phyloP scores from a whole-genome alignment of 2,329 filamentous ascomycete species.

The Aureobasidium zeae region DNA sequence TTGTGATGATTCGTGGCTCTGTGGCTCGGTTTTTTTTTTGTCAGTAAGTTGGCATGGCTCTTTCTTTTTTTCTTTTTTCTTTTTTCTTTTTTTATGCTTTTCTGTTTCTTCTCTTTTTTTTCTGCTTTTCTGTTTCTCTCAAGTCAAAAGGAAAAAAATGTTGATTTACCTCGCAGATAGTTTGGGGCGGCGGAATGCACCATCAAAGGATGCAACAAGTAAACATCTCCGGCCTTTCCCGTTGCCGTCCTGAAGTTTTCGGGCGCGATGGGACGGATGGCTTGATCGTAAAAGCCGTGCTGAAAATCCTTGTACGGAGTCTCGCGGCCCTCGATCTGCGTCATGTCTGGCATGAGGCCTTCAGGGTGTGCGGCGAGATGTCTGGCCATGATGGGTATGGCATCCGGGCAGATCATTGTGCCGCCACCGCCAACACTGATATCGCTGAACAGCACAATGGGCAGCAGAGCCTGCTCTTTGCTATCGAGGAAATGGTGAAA shows the following conservation, averaged over 20 bases:
- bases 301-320: conserved; percentile 31
- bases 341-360: conserved; percentile 58
- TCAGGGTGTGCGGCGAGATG: conserved; percentile 47
- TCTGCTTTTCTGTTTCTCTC: too few species aligned
- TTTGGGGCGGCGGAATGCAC: conserved; percentile 47
- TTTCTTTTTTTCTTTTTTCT: too few species aligned
- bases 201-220: conserved; percentile 52
- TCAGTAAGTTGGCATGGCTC: too few species aligned
- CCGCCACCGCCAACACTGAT: conserved; percentile 52
- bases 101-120: too few species aligned
- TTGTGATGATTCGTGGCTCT: conserved; percentile 42
- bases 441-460: conserved; percentile 60
- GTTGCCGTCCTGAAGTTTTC: conserved; percentile 46
- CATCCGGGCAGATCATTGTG: conserved; percentile 54
- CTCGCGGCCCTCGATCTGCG: conserved; percentile 41
- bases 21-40: not conserved
- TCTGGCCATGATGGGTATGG: conserved; percentile 48
- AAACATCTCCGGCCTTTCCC: conserved; percentile 48
- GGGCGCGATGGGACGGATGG: conserved; percentile 27
- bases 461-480: conserved; percentile 58
- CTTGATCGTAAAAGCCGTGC: conserved; percentile 35
- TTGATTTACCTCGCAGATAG: conserved; percentile 23
- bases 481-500: conserved; percentile 65
- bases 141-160: too few species aligned
- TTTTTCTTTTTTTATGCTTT: too few species aligned